phyloP scores from a whole-genome alignment of 2,329 filamentous ascomycete species.

The Xylaria sp. region DNA sequence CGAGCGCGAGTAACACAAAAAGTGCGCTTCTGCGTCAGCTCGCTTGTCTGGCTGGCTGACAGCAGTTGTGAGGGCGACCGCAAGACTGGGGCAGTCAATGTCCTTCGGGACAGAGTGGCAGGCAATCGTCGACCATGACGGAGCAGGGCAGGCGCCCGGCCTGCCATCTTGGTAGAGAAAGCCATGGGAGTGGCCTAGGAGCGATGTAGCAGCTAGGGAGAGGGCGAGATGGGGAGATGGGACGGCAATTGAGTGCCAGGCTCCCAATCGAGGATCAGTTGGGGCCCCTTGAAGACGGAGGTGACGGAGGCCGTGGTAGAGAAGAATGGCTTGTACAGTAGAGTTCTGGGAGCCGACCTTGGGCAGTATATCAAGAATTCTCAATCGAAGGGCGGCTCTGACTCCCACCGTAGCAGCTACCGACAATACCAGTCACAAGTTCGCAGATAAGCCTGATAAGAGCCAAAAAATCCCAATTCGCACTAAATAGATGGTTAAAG shows the following conservation, averaged over 20 bases:
- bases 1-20: conserved; percentile 60
- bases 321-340: conserved; percentile 3
- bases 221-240: conserved; percentile 17
- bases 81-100: conserved; percentile 54
- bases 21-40: conserved; percentile 57
- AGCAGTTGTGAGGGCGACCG: conserved; percentile 51
- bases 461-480: conserved; percentile 29
- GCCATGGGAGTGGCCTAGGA: conserved; percentile 41
- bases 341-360: conserved; percentile 15
- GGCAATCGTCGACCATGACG: conserved; percentile 64
- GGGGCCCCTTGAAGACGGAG: conserved; percentile 39
- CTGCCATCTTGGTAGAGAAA: conserved; percentile 57
- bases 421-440: conserved; percentile 22
- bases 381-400: conserved; percentile 18
- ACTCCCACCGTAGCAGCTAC: conserved; percentile 21
- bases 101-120: conserved; percentile 55
- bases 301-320: conserved; percentile 10
- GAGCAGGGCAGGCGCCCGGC: conserved; percentile 67
- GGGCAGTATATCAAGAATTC: conserved; percentile 16
- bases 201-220: conserved; percentile 20
- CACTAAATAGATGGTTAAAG: conserved; percentile 19
- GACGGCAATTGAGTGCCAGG: conserved; percentile 44
- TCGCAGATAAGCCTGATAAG: conserved; percentile 31
- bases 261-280: conserved; percentile 49
- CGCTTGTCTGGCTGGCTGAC: conserved; percentile 51